phyloP scores from a whole-genome alignment of 306 rosid genomes.

The Erythrophleum fordii region DNA sequence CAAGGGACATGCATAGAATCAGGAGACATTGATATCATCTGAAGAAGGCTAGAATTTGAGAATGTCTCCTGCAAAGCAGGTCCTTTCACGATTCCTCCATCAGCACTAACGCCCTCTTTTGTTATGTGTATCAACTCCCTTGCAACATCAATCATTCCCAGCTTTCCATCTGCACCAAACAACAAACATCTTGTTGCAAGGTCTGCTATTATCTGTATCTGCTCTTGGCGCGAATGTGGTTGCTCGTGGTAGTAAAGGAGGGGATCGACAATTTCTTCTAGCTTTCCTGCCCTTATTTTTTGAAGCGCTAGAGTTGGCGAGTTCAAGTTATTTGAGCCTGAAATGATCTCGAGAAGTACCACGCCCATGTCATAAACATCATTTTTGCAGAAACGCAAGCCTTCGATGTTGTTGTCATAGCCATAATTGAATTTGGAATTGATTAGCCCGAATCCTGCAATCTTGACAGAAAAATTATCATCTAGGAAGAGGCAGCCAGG shows the following conservation, averaged over 20 bases:
- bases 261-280: conserved; percentile 87
- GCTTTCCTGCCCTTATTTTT: conserved; percentile 71
- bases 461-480: conserved; percentile 61
- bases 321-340: conserved; percentile 73
- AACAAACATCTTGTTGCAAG: conserved; percentile 87
- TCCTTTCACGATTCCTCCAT: conserved; percentile 57
- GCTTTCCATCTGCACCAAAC: conserved; percentile 81
- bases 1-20: conserved; percentile 78
- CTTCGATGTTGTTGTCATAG: conserved; percentile 34
- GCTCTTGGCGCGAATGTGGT: conserved; percentile 60
- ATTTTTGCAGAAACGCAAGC: conserved; percentile 45
- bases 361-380: conserved; percentile 88
- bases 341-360: conserved; percentile 76
- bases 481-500: conserved; percentile 70
- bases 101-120: conserved; percentile 56
- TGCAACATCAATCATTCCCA: conserved; percentile 80
- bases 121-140: conserved; percentile 63
- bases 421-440: conserved; percentile 39
- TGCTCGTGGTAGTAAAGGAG: conserved; percentile 74
- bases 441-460: conserved; percentile 72
- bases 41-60: conserved; percentile 96
- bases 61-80: conserved; percentile 83
- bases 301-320: conserved; percentile 62
- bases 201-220: conserved; percentile 80
- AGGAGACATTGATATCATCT: conserved; percentile 99